These are phyloP conservation scores for Starmerella powellii DNA, from an alignment of 805 yeast genomes.

Conservation along the genomic window DNA sequence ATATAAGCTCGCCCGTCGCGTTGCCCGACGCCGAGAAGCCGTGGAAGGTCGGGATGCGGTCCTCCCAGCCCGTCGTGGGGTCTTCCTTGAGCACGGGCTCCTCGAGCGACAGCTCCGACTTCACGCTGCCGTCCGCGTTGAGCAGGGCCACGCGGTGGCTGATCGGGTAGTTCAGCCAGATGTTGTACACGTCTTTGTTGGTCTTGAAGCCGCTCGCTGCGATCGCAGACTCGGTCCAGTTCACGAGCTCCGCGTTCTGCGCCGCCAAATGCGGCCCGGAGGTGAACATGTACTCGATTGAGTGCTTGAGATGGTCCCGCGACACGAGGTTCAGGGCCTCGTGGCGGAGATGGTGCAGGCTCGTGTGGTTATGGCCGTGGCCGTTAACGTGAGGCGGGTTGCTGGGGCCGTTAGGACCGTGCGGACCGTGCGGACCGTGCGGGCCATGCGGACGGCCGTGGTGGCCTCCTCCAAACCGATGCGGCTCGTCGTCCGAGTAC, in stretches of 20 bases:
- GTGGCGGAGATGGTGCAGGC: constrained; percentile 4
- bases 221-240: constrained; percentile 50
- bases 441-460: too few species aligned
- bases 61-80: constrained; percentile 37
- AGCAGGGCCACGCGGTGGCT: constrained; percentile 41
- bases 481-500: too few species aligned
- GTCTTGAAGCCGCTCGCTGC: constrained; percentile 48
- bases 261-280: constrained; percentile 31
- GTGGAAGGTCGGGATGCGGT: constrained; percentile 56
- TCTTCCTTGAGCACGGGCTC: constrained; percentile 46
- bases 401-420: neutral
- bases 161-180: constrained; percentile 53
- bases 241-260: constrained; percentile 30
- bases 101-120: constrained; percentile 41
- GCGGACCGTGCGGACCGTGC: neutral
- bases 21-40: constrained; percentile 69
- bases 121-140: constrained; percentile 24
- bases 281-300: constrained; percentile 22
- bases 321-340: constrained; percentile 9
- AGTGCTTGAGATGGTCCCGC: constrained; percentile 11
- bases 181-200: constrained; percentile 44
- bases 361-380: neutral
- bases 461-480: too few species aligned
- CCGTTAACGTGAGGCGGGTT: neutral
- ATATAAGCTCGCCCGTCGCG: constrained; percentile 53